Evolutionary conservation across 176 grass and related monocot species (phyloP).

Genomic region (Aegilops sharonensis): DNA sequence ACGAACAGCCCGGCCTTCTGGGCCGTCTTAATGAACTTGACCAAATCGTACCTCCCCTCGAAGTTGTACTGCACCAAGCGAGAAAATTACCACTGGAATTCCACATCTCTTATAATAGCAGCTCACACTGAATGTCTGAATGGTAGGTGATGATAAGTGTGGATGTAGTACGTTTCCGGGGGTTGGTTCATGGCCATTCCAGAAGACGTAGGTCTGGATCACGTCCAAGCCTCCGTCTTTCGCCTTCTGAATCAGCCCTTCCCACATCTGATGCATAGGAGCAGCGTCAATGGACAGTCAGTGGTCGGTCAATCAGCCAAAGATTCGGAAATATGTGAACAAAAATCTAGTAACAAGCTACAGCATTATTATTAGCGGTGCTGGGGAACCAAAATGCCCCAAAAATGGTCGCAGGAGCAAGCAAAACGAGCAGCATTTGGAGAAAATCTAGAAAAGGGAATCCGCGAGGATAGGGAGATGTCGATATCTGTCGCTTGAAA

Average conservation of each 20-base stretch:
- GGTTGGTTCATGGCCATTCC: conserved; percentile 95
- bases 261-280: conserved; percentile 81
- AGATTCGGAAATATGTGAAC: background rate
- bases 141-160: background rate
- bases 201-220: conserved; percentile 97
- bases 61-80: conserved; percentile 83
- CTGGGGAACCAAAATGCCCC: background rate
- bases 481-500: background rate
- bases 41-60: conserved; percentile 94
- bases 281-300: background rate
- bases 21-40: conserved; percentile 89
- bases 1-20: conserved; percentile 88
- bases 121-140: conserved; percentile 1
- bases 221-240: conserved; percentile 98
- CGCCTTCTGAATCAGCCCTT: conserved; percentile 88
- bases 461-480: background rate
- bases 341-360: background rate
- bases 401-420: background rate
- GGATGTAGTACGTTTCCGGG: conserved; percentile 66
- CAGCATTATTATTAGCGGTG: background rate
- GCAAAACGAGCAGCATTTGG: background rate
- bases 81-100: conserved; percentile 26
- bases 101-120: background rate
- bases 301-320: background rate
- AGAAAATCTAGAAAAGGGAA: background rate